phyloP scores from a whole-genome alignment of 2,329 filamentous ascomycete genomes.

The Coniochaeta sp. region DNA sequence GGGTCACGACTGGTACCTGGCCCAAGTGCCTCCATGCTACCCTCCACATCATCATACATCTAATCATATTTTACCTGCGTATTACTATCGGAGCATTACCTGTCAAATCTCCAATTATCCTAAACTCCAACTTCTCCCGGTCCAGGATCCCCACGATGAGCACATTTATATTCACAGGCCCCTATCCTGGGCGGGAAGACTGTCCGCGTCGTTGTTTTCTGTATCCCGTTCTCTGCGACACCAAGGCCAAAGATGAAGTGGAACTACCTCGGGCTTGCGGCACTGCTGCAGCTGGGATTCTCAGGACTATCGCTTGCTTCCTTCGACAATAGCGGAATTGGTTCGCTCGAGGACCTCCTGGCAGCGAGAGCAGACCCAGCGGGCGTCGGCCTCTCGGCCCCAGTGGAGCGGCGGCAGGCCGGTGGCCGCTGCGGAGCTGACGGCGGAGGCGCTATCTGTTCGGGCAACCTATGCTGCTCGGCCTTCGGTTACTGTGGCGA shows the following conservation, averaged over 20 bases:
- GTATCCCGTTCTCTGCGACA: neutral
- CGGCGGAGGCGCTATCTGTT: slow-evolving; percentile 12
- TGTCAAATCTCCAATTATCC: neutral
- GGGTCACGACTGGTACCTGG: neutral
- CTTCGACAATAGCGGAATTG: neutral
- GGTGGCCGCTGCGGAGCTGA: slow-evolving; percentile 11
- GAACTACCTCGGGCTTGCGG: neutral
- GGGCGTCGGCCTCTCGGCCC: slow-evolving; percentile 1
- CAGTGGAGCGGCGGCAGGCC: slow-evolving; percentile 13
- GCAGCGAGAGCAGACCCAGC: neutral
- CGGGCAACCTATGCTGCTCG: slow-evolving; percentile 16
- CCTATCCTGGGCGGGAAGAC: neutral
- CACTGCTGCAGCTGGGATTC: neutral
- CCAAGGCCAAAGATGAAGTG: neutral
- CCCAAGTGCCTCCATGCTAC: neutral
- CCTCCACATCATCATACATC: slow-evolving; percentile 2
- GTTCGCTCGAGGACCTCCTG: neutral
- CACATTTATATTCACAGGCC: neutral
- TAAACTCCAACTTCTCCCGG: slow-evolving; percentile 1
- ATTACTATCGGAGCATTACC: neutral
- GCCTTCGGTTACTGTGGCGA: slow-evolving; percentile 19
- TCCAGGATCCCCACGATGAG: neutral
- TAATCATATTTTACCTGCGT: slow-evolving; percentile 1
- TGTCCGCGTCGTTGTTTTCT: neutral
- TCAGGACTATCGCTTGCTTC: neutral